phyloP scores from a whole-genome alignment of 257 asterid species.

The Lycium barbarum region DNA sequence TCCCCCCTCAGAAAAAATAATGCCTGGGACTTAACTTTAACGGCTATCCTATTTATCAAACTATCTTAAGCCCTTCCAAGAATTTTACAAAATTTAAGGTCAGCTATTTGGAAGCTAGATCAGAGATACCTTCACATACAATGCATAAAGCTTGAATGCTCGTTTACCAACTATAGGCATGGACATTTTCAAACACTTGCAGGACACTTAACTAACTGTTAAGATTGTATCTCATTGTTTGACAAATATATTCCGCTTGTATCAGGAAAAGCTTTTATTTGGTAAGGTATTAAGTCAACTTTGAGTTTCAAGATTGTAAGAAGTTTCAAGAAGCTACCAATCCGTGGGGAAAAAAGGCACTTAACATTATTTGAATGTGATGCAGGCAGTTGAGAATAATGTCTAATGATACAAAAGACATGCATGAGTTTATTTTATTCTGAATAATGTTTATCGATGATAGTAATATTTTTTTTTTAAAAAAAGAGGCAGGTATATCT shows the following conservation, averaged over 20 bases:
- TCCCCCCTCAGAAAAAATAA: background rate
- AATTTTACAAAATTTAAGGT: background rate
- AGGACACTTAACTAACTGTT: background rate
- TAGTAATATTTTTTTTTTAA: too few species aligned
- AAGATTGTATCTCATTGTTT: background rate
- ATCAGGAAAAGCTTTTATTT: background rate
- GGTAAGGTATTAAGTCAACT: background rate
- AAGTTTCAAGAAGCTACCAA: background rate
- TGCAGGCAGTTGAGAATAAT: background rate
- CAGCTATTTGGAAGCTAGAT: background rate
- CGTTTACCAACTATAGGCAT: slow-evolving; percentile 9
- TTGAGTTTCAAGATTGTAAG: background rate
- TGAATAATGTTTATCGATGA: background rate
- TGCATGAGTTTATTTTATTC: background rate
- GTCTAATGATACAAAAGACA: background rate
- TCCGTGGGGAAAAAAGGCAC: background rate
- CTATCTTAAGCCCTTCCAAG: background rate
- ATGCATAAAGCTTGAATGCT: background rate
- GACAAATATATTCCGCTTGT: background rate
- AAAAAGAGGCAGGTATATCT: background rate
- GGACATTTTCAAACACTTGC: slow-evolving; percentile 1
- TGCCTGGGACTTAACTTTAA: background rate
- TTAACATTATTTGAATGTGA: background rate
- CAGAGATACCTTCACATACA: background rate
- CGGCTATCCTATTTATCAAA: background rate